These are phyloP conservation scores for Phytophthora meadii DNA, from an alignment of 352 stramenopile species.

Conservation along the genomic window DNA sequence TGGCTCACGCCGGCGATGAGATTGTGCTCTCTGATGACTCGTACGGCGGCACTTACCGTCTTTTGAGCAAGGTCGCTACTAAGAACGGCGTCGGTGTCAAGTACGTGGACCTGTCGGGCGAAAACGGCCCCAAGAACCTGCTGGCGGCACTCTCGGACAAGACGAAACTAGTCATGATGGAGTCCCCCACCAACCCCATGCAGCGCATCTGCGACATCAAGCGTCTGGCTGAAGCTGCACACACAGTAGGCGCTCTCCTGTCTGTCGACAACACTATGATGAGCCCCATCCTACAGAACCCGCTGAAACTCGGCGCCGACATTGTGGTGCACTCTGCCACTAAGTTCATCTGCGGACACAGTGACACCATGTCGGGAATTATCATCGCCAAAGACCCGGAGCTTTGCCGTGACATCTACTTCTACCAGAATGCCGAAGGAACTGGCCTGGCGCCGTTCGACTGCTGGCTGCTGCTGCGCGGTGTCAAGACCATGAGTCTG, in stretches of 20 bases:
- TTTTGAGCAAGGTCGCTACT: conserved; percentile 89
- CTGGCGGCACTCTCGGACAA: conserved; percentile 58
- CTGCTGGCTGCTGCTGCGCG: conserved; percentile 90
- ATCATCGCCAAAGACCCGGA: conserved; percentile 89
- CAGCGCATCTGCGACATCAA: conserved; percentile 95
- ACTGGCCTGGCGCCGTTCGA: conserved; percentile 92
- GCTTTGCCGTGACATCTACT: conserved; percentile 86
- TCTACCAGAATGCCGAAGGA: conserved; percentile 91
- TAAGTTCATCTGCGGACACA: conserved; percentile 98
- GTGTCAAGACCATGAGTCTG: conserved; percentile 91
- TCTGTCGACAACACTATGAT: conserved; percentile 98
- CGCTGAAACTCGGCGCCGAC: conserved; percentile 94
- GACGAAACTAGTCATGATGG: conserved; percentile 96
- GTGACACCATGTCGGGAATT: conserved; percentile 95
- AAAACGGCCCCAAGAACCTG: conserved; percentile 70
- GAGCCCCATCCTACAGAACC: conserved; percentile 95
- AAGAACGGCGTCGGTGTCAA: conserved; percentile 82
- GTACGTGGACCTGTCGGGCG: conserved; percentile 88
- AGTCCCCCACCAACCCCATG: conserved; percentile 97
- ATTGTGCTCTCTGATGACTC: conserved; percentile 95
- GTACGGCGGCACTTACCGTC: conserved; percentile 96
- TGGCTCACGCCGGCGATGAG: conserved; percentile 91
- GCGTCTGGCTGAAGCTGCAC: conserved; percentile 78
- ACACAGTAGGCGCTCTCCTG: conserved; percentile 81
- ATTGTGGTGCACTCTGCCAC: conserved; percentile 97